Evolutionary conservation across 73 alveolate genomes (phyloP), one percentile per base, ranked within the genome.

Genomic region (Stentor coeruleus): DNA sequence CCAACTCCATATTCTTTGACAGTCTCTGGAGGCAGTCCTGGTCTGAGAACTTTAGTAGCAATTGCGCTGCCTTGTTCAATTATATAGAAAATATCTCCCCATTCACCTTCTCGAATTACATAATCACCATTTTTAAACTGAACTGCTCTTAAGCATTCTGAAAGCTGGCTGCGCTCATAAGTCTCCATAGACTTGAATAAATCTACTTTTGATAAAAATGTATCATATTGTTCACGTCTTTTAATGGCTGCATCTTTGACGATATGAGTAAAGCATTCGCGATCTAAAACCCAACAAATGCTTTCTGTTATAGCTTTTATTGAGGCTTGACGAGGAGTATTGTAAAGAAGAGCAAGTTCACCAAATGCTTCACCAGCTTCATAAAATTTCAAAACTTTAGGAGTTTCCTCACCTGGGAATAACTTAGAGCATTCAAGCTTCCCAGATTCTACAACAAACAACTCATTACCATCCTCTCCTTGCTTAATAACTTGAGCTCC

Each of bases 41-140:
- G 83, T 20, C 20, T 40, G 6, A 75, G 26, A 1, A 39, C 38
- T 33, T 97, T 97, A 35, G 95, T 85, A 2, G 99, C 99, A 35
- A 80, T 82, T 30, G 97, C 92, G n/a, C 83, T 87, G 6, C 99
- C 99, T 59, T 95, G 98, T 84, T 89, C 95, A 74, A 95, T 92
- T 82, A 98, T 89, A 91, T 97, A 98, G 93, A 98, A 98, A 11
- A 91, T 93, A 89, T 96, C 97, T 36, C 99, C 99, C 82, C 79
- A 58, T 55, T 94, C 99, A 28, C 99, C 99, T 86, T 96, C 94
- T 84, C 84, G 89, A 35, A 91, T 66, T 74, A 91, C 93, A 75
- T 55, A 76, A 20, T 88, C 96, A 15, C 84, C 93, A 36, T 79
- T 77, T 40, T 35, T 14, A 87, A 77, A 96, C 35, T 81, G 84